A percentile compares a stretch with the other conserved stretches of the same genome.
These are phyloP conservation scores for Pelargonium fulgidum DNA, from an alignment of 441 rosid species.

Conservation along the genomic window DNA sequence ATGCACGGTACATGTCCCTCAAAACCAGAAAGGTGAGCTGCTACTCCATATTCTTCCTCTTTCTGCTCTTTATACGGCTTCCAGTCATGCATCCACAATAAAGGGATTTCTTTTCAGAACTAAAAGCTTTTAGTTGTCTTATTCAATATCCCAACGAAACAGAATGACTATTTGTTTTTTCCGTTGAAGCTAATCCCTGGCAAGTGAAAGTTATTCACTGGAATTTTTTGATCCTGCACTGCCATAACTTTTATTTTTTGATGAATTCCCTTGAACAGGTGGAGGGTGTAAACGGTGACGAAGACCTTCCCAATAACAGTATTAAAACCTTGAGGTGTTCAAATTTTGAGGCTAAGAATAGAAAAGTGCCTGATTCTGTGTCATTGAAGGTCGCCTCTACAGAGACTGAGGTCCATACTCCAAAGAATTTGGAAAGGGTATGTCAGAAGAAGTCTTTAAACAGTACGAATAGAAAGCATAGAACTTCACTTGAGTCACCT, in stretches of 20 bases:
- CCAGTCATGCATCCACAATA: neutral
- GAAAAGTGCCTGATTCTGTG: constrained; percentile 20
- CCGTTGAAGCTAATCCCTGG: neutral
- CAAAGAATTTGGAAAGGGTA: constrained; percentile 24
- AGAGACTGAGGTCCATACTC: constrained; percentile 23
- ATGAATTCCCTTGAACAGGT: constrained; percentile 26
- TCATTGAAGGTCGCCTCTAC: constrained; percentile 26
- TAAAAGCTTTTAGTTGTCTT: neutral
- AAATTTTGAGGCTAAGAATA: constrained; percentile 30
- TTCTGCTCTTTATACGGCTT: neutral
- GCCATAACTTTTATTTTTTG: neutral
- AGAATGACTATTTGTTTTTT: neutral
- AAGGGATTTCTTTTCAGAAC: neutral
- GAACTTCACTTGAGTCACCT: constrained; percentile 27
- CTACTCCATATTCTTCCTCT: neutral
- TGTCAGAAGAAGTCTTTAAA: constrained; percentile 24
- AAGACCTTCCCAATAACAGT: constrained; percentile 21
- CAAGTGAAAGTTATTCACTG: neutral
- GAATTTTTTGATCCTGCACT: neutral
- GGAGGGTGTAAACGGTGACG: constrained; percentile 17
- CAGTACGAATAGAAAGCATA: constrained; percentile 24
- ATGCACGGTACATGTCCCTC: constrained; percentile 80
- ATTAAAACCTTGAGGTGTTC: constrained; percentile 30
- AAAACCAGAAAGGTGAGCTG: constrained; percentile 69
- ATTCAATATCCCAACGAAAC: neutral